Evolutionary conservation across 2,329 filamentous ascomycete species (phyloP).

Genomic region (Trichoderma guizhouense): DNA sequence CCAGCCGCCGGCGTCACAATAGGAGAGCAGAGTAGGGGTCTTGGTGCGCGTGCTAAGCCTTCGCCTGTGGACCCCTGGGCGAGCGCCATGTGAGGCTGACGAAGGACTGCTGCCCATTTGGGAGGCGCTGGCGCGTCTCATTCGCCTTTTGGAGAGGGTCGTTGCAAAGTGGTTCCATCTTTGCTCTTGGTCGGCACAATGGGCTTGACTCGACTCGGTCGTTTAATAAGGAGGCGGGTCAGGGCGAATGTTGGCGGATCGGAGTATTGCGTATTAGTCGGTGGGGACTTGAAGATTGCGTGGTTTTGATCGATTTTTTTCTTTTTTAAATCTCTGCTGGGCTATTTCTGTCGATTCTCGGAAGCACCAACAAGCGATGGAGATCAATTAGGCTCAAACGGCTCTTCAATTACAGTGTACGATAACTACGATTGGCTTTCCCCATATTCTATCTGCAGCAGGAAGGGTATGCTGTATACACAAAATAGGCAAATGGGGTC

Average conservation of each 20-base stretch:
- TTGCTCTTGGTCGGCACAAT: not conserved
- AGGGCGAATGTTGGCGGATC: not conserved
- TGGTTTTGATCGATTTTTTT: not conserved
- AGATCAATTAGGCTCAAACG: not conserved
- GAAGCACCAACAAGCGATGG: not conserved
- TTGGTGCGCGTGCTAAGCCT: not conserved
- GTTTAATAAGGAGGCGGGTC: slow-evolving; percentile 3
- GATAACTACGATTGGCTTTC: not conserved
- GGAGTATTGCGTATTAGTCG: not conserved
- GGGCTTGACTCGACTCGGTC: not conserved
- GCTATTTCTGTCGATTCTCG: not conserved
- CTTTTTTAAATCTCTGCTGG: not conserved
- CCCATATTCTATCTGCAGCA: not conserved
- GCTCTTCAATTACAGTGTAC: not conserved
- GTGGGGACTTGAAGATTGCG: not conserved
- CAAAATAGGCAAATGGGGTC: not conserved
- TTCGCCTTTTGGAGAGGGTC: slow-evolving; percentile 12
- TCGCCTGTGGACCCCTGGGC: not conserved
- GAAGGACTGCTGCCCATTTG: slow-evolving; percentile 9
- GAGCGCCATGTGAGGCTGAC: slow-evolving; percentile 9
- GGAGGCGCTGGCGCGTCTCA: slow-evolving; percentile 9
- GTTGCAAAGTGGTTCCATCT: not conserved
- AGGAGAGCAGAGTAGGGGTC: not conserved
- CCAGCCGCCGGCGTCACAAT: slow-evolving; percentile 1
- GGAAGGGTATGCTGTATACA: not conserved